Percentiles rank a stretch among this genome's conserved stretches.
Evolutionary conservation across 305 asterid species (phyloP).

Genomic region (Salvia sclarea): DNA sequence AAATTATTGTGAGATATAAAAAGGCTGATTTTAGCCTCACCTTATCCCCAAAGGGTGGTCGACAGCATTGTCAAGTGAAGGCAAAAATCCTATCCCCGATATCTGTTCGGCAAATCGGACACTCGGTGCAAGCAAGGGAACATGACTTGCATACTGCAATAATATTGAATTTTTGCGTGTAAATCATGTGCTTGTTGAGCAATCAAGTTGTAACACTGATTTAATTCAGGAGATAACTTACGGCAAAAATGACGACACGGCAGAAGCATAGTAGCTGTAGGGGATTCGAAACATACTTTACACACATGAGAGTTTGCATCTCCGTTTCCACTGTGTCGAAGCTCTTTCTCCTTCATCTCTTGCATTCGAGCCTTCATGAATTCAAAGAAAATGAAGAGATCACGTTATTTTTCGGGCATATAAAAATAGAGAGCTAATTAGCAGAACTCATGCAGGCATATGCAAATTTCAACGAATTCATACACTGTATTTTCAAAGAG

Average conservation of each 20-base stretch:
- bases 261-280: constrained; percentile 92
- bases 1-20: background rate
- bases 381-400: constrained; percentile 22
- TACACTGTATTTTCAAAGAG: constrained; percentile 3
- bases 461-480: constrained; percentile 9
- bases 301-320: constrained; percentile 83
- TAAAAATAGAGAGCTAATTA: constrained; percentile 11
- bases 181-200: constrained; percentile 20
- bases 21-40: constrained; percentile 22
- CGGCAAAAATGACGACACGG: constrained; percentile 99
- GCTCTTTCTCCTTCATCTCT: constrained; percentile 96
- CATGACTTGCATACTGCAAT: constrained; percentile 94
- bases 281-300: constrained; percentile 94
- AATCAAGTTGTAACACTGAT: background rate
- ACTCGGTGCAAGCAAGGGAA: constrained; percentile 92
- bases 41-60: constrained; percentile 34
- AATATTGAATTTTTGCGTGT: constrained; percentile 3
- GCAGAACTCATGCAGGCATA: constrained; percentile 8
- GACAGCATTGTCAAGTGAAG: constrained; percentile 53
- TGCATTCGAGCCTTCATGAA: constrained; percentile 81
- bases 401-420: constrained; percentile 5
- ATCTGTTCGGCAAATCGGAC: constrained; percentile 88
- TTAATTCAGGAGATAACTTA: constrained; percentile 40
- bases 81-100: constrained; percentile 93
- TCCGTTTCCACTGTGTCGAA: constrained; percentile 62